Base-by-base conservation (phyloP, 345 rosid species). In the Salix caprea region DNA sequence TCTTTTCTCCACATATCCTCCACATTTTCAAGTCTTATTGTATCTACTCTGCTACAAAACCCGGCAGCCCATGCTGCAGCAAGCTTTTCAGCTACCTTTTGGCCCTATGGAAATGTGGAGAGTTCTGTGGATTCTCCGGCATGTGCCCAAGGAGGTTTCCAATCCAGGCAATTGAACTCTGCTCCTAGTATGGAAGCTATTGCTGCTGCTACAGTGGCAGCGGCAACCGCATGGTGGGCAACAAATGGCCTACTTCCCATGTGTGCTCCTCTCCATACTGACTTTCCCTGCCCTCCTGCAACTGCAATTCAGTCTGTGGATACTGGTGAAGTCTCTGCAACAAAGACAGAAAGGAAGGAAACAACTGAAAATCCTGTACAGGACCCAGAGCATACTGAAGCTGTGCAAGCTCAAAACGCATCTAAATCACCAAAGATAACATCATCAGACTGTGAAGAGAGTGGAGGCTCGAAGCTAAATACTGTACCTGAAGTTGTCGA, bases 211-310 rank as follows among this genome's bases (percentile, higher is more conserved):
- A 94, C 95, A 60, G 95, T 94, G 67, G 94, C 97, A 64, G 98
- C 98, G 81, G 98, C 98, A 77, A 87, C 91, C 80, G 97, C 98
- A 42, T 94, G 98, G 98, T 94, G 98, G 98, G 92, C 95, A 32
- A 94, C 98, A 69, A 93, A 94, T 72, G 98, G 97, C 42, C 71
- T 94, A 77, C 87, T 92, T 80, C 96, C 97, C 65, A 42, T 90
- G 32, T 92, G 97, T 83, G 81, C 96, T 78, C 90, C 96, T 82
- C 82, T 83, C 74, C 89, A 84, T 65, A 68, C 91, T 62, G 86
- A 87, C 77, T 89, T 88, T 74, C 72, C 86, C 61, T 86, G 87
- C 77, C 80, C 87, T 71, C 88, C 90, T 10, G 74, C 86, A 16
- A 74, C 87, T 74, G 85, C 79, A 65, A 84, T 69, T 72, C 84